Evolutionary conservation across 768 basidiomycete genomes (phyloP).

Genomic region (Sarcodon sp.): DNA sequence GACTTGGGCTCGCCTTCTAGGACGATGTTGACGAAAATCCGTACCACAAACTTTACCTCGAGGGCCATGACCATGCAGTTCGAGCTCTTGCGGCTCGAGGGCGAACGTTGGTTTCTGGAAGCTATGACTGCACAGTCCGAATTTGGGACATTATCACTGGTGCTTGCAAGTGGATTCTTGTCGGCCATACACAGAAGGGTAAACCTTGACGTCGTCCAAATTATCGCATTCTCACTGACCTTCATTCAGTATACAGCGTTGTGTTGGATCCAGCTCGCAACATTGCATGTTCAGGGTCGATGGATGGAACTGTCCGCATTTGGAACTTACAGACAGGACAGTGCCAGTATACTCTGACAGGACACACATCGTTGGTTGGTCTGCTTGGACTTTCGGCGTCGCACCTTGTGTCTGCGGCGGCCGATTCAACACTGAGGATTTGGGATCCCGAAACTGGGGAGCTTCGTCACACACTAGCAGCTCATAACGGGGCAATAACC

Average conservation of each 20-base stretch:
- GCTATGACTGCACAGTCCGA: conserved; percentile 90
- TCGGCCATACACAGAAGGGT: conserved; percentile 92
- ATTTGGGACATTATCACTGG: conserved; percentile 92
- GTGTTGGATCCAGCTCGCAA: conserved; percentile 79
- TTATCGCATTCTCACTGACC: conserved; percentile 3
- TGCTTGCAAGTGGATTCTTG: conserved; percentile 64
- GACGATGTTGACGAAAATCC: conserved; percentile 75
- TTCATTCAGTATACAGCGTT: conserved; percentile 76
- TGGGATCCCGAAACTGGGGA: conserved; percentile 88
- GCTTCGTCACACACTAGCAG: conserved; percentile 69
- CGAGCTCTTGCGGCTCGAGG: conserved; percentile 88
- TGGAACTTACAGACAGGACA: conserved; percentile 83
- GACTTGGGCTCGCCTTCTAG: conserved; percentile 14
- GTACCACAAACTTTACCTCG: conserved; percentile 73
- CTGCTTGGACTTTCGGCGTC: conserved; percentile 84
- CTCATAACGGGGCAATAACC: conserved; percentile 95
- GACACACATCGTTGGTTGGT: conserved; percentile 93
- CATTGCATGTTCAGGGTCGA: conserved; percentile 92
- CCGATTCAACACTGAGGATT: conserved; percentile 87
- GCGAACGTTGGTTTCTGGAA: conserved; percentile 84
- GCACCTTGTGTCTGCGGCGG: conserved; percentile 88
- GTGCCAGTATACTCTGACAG: conserved; percentile 69
- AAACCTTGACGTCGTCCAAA: conserved; percentile 1
- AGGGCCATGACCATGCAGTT: conserved; percentile 88
- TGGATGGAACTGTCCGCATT: conserved; percentile 94